Evolutionary conservation across 306 rosid species (phyloP).

Genomic region (Sindora glabra): DNA sequence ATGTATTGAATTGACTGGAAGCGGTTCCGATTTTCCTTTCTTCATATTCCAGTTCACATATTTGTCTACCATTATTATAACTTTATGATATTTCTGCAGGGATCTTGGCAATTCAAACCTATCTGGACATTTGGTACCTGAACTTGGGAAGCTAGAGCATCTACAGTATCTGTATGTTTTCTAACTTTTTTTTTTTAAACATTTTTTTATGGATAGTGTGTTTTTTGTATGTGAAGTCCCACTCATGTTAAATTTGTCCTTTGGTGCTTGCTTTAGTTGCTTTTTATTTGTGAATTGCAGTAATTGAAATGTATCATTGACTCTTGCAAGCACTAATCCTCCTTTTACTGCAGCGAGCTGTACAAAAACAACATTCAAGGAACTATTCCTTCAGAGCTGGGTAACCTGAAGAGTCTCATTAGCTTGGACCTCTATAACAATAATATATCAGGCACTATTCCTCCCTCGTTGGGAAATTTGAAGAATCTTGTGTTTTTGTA

Average conservation of each 20-base stretch:
- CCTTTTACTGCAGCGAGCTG: slow-evolving; percentile 58
- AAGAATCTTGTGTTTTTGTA: slow-evolving; percentile 91
- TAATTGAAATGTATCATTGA: background rate
- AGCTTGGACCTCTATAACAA: slow-evolving; percentile 91
- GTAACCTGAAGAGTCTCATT: slow-evolving; percentile 71
- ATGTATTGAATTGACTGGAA: background rate
- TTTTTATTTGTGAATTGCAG: background rate
- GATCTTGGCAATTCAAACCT: slow-evolving; percentile 92
- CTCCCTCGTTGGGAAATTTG: slow-evolving; percentile 68
- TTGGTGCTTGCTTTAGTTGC: background rate
- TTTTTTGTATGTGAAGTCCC: background rate
- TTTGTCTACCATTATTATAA: background rate
- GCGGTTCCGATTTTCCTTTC: background rate
- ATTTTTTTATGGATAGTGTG: background rate
- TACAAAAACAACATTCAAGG: slow-evolving; percentile 93
- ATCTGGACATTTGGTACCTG: slow-evolving; percentile 88
- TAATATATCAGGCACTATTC: slow-evolving; percentile 79
- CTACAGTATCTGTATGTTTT: slow-evolving; percentile 77
- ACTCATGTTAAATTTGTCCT: background rate
- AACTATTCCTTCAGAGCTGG: slow-evolving; percentile 78
- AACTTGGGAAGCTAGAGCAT: slow-evolving; percentile 77
- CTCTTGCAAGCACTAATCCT: background rate
- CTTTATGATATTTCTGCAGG: slow-evolving; percentile 37
- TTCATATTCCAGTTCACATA: background rate
- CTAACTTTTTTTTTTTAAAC: background rate